These are phyloP conservation scores for Penicillium angulare DNA, from an alignment of 495 filamentous ascomycete genomes.

Conservation along the genomic window DNA sequence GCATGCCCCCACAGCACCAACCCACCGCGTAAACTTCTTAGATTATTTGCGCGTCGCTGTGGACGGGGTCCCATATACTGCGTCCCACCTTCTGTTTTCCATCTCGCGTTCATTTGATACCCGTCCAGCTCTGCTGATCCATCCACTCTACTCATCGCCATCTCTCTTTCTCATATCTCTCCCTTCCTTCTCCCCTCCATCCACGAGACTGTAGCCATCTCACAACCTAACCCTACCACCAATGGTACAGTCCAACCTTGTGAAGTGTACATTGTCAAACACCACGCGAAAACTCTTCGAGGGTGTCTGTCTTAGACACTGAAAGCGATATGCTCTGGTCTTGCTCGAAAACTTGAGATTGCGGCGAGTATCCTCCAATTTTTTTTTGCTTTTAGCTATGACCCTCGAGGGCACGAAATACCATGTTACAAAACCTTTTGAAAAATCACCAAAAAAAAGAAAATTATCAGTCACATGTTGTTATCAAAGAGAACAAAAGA, in stretches of 20 bases:
- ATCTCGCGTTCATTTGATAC: constrained; percentile 46
- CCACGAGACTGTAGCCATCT: not conserved
- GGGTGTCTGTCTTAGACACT: constrained; percentile 9
- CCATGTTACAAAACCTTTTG: constrained; percentile 5
- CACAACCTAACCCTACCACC: too few relatives aligned
- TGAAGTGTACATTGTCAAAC: constrained; percentile 31
- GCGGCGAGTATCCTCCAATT: not conserved
- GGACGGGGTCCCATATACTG: constrained; percentile 50
- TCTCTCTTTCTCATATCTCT: constrained; percentile 1
- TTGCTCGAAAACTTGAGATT: not conserved
- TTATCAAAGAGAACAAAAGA: constrained; percentile 30
- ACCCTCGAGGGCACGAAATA: constrained; percentile 2
- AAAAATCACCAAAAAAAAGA: constrained; percentile 26
- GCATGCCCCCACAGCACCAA: constrained; percentile 56
- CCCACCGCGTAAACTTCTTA: constrained; percentile 45
- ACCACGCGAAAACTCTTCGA: constrained; percentile 6
- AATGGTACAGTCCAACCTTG: constrained; percentile 5
- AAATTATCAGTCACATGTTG: too few relatives aligned
- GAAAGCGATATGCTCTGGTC: not conserved
- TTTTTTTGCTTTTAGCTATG: constrained; percentile 6
- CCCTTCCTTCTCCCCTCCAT: not conserved
- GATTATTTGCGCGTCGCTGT: constrained; percentile 11
- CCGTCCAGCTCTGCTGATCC: constrained; percentile 38
- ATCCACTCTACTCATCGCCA: constrained; percentile 11
- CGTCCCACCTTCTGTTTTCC: constrained; percentile 23